A percentile compares a stretch with the other conserved stretches of the same genome.
Evolutionary conservation across 345 rosid species (phyloP).

Genomic region (Linum usitatissimum): DNA sequence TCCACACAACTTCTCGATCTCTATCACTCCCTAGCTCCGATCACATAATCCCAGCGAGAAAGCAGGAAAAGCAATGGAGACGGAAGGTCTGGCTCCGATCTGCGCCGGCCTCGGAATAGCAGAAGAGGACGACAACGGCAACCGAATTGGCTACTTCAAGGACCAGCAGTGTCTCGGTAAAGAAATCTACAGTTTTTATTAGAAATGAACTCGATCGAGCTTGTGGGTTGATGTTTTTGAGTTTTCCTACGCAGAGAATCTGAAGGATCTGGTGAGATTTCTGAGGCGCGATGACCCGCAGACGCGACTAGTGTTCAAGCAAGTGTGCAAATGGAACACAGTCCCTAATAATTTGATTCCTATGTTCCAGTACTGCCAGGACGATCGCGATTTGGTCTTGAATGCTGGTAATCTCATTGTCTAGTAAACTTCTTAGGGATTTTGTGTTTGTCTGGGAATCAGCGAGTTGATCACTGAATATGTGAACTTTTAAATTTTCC

Average conservation of each 20-base stretch:
- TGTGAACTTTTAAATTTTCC: slow-evolving; percentile 12
- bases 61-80: slow-evolving; percentile 24
- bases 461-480: not conserved
- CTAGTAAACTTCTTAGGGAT: not conserved
- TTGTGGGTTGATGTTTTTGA: not conserved
- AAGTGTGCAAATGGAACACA: slow-evolving; percentile 76
- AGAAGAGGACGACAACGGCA: slow-evolving; percentile 41
- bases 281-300: slow-evolving; percentile 79
- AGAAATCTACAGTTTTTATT: not conserved
- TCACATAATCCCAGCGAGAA: not conserved
- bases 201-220: too few species aligned
- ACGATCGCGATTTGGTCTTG: slow-evolving; percentile 47
- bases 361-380: slow-evolving; percentile 58
- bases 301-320: slow-evolving; percentile 72
- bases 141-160: slow-evolving; percentile 45
- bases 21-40: not conserved
- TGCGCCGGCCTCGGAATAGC: slow-evolving; percentile 57
- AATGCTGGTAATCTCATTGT: slow-evolving; percentile 43
- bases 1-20: not conserved
- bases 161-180: slow-evolving; percentile 57
- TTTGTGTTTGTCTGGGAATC: not conserved
- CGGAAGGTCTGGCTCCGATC: slow-evolving; percentile 51
- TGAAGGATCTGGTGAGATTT: slow-evolving; percentile 75
- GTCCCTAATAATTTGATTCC: slow-evolving; percentile 81
- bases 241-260: slow-evolving; percentile 32